Base-by-base conservation (phyloP, 2,329 filamentous ascomycete species). In the Zalaria obscura region DNA sequence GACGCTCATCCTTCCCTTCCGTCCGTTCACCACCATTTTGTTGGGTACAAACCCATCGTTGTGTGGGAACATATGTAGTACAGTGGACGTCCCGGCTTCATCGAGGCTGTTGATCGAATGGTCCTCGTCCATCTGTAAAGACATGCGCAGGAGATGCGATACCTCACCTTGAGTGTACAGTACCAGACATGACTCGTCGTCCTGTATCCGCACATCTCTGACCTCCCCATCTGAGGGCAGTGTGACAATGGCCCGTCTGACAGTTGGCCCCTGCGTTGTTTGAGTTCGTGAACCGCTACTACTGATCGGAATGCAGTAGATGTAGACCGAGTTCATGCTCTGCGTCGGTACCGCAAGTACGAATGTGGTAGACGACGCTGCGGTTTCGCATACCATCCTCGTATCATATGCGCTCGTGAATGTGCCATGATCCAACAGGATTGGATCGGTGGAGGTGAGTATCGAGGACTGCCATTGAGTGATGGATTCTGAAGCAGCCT, bases 401-500 rank as follows among this genome's bases (percentile, higher is more conserved):
- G n/a, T 32, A 32, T 32, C 29, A 3, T 7, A 32, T 7, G 29
- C 29, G 29, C 29, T 32, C 29, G n/a, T n/a, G n/a, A 32, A 32
- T 7, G 7, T n/a, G n/a, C n/a, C 29, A 32, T 32, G 29, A 3
- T 32, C n/a, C 29, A 32, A 32, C 29, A n/a, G 29, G 7, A 32
- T n/a, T n/a, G n/a, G 7, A 7, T n/a, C n/a, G 7, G 29, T n/a
- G 29, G 7, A 7, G 7, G 29, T 32, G 29, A 32, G 29, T 7
- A 32, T 32, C 2, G 7, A 7, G 29, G 29, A 11, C 27, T 28
- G 42, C 42, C 42, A 44, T 10, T 32, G 18, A 4, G 38, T 28
- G 6, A 44, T 44, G 8, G 40, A 29, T 4, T 36, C 11, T 5
- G 40, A 35, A 2, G 42, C 42, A 5, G n/a, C 27, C 29, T 39